A percentile compares a stretch with the other conserved stretches of the same genome.
Conservation (phyloP, 2,329 filamentous ascomycete genomes). For the Piedraia hortae region DNA sequence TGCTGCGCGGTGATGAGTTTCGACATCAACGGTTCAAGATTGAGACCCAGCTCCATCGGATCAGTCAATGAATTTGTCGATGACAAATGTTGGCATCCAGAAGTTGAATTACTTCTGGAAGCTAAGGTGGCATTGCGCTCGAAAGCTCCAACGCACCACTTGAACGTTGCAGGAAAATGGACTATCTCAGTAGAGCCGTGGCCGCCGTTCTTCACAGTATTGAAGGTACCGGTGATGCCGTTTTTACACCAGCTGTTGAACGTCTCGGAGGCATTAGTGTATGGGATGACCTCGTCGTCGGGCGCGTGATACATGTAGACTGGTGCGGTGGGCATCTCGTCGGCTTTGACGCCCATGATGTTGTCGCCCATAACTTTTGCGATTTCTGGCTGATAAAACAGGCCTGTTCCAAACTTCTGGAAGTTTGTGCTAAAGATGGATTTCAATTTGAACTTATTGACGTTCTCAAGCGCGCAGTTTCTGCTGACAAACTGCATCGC, state of each 20-base stretch:
- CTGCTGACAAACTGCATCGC: conserved; percentile 4
- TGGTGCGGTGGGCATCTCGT: conserved; percentile 8
- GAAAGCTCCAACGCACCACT: conserved; percentile 4
- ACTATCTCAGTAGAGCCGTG: conserved; percentile 8
- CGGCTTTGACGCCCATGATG: conserved; percentile 6
- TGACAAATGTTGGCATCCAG: conserved; percentile 6
- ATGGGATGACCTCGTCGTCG: conserved; percentile 10
- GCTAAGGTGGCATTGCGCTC: conserved; percentile 7
- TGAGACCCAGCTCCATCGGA: conserved; percentile 6
- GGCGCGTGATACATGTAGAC: conserved; percentile 9
- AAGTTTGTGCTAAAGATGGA: conserved; percentile 4
- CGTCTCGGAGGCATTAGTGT: conserved; percentile 7
- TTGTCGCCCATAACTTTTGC: conserved; percentile 3
- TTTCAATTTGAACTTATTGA: conserved; percentile 6
- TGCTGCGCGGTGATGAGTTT: conserved; percentile 5
- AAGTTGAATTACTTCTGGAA: conserved; percentile 5
- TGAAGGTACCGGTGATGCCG: conserved; percentile 7
- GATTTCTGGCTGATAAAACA: conserved; percentile 7
- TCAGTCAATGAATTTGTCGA: conserved; percentile 4
- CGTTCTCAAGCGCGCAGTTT: conserved; percentile 5
- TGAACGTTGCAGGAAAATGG: no score
- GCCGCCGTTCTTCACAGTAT: conserved; percentile 7
- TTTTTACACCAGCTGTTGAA: conserved; percentile 7
- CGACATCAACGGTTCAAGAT: conserved; percentile 8
- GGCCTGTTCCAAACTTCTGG: conserved; percentile 5